Evolutionary conservation across 2,329 filamentous ascomycete genomes (phyloP).

Genomic region (Zymoseptoria ardabiliae): DNA sequence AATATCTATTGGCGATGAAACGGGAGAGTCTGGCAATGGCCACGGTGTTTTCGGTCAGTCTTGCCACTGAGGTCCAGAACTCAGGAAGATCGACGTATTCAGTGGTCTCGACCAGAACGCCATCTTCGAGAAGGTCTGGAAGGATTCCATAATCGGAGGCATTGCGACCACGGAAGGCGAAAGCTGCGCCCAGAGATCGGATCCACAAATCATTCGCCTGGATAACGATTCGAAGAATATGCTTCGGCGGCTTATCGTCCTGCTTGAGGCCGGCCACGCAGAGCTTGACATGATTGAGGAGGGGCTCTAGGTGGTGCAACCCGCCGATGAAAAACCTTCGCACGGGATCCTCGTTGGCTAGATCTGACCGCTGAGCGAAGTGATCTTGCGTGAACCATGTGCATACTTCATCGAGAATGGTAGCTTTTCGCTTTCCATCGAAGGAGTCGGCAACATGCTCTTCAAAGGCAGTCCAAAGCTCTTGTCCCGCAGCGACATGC

Average conservation of each 20-base stretch:
- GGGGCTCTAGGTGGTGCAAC: conserved; percentile 21
- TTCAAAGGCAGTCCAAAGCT: conserved; percentile 77
- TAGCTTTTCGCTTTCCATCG: conserved; percentile 56
- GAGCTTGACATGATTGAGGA: conserved; percentile 15
- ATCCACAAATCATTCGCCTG: conserved; percentile 73
- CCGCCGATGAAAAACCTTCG: conserved; percentile 71
- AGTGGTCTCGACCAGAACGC: conserved; percentile 41
- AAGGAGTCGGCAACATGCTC: conserved; percentile 46
- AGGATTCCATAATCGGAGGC: conserved; percentile 65
- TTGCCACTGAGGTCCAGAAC: conserved; percentile 73
- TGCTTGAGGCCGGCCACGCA: conserved; percentile 19
- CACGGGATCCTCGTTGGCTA: conserved; percentile 68
- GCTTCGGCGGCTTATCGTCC: conserved; percentile 22
- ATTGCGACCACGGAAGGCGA: conserved; percentile 65
- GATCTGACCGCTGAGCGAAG: conserved; percentile 55
- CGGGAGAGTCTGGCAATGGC: conserved; percentile 36
- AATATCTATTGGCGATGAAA: conserved; percentile 34
- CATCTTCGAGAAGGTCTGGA: conserved; percentile 51
- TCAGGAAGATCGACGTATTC: conserved; percentile 62
- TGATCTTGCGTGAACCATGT: conserved; percentile 71
- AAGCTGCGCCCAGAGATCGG: conserved; percentile 55
- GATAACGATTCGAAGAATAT: conserved; percentile 42
- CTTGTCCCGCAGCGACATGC: conserved; percentile 71
- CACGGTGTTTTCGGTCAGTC: conserved; percentile 34
- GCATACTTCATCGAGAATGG: conserved; percentile 66